Percentiles rank a stretch among this genome's conserved stretches.
Conservation (phyloP, 345 rosid genomes). For the Euphorbia tirucalli region DNA sequence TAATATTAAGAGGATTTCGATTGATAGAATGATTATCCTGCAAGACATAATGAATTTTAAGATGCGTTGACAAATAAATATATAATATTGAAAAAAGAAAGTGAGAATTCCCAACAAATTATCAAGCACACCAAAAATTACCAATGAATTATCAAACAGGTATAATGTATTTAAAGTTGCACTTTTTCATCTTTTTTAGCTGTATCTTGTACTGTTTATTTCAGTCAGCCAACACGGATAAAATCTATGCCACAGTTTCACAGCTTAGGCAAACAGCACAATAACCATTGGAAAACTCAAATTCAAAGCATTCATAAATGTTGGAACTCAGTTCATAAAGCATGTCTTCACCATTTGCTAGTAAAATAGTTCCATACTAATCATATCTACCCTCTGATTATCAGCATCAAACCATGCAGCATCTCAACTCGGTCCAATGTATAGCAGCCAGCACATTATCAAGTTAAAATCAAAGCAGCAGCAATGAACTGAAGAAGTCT, state of each 20-base stretch:
- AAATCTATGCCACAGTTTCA: not conserved
- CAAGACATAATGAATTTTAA: conserved; percentile 16
- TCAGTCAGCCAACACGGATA: not conserved
- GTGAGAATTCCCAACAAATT: not conserved
- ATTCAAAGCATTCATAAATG: not conserved
- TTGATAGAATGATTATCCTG: conserved; percentile 34
- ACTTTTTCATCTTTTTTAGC: not conserved
- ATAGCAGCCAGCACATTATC: conserved; percentile 7
- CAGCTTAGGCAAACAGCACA: not conserved
- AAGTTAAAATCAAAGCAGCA: not conserved
- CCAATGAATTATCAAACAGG: too few relatives aligned
- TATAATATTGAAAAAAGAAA: too few relatives aligned
- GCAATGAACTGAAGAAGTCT: too few relatives aligned
- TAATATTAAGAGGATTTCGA: conserved; percentile 22
- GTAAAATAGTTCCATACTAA: not conserved
- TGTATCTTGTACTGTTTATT: not conserved
- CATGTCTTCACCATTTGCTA: not conserved
- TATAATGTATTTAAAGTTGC: not conserved
- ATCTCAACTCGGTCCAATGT: too few relatives aligned
- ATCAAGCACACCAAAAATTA: too few relatives aligned
- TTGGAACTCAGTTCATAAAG: not conserved
- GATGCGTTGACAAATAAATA: not conserved
- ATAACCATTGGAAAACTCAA: not conserved
- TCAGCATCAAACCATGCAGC: not conserved
- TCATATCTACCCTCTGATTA: not conserved